Base-by-base conservation (phyloP, 1,139 yeast genomes). In the Meyerozyma athensensis region DNA sequence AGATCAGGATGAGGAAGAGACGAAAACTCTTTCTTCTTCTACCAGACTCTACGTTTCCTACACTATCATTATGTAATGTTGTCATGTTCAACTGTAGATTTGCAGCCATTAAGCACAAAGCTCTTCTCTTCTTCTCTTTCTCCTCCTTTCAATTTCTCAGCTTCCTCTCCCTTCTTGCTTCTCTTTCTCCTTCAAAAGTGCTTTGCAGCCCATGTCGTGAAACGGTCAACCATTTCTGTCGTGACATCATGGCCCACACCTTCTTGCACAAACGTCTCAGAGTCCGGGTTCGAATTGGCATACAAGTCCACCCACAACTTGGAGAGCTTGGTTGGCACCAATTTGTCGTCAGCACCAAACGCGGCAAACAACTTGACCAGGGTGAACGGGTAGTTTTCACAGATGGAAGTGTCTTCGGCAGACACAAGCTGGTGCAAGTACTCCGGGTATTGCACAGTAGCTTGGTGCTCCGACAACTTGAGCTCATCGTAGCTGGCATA, bases 401-500 rank as follows among this genome's bases (percentile, higher is more conserved):
- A 61, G 20, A 69, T 61, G 4, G 42, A 47, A 7, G 40, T 38
- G 42, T 70, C 76, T 30, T 59, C 58, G 2, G 44, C 41, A 12
- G 59, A 45, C 23, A 68, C 33, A 32, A 47, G 47, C n/a, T 59
- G 51, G 47, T 70, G 75, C 38, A 70, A 58, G 2, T 58, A 48
- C 39, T 61, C 63, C 0, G 74, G 72, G 43, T 68, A 69, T 30
- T 49, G 41, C 7, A 33, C 32, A 10, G 42, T 36, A 33, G 50
- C 51, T 36, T 65, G 62, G 9, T 54, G 58, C 0, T 52, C 54
- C 3, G 49, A 45, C 36, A 69, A 54, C 1, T 50, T 51, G 36
- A 70, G 52, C 43, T 68, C 74, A n/a, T 55, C 51, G 44, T 68
- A 70, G 34, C 52, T 49, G 43, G 40, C 53, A 47, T 64, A 65